Conservation (phyloP, 805 yeast genomes). For the Candida golubevii region DNA sequence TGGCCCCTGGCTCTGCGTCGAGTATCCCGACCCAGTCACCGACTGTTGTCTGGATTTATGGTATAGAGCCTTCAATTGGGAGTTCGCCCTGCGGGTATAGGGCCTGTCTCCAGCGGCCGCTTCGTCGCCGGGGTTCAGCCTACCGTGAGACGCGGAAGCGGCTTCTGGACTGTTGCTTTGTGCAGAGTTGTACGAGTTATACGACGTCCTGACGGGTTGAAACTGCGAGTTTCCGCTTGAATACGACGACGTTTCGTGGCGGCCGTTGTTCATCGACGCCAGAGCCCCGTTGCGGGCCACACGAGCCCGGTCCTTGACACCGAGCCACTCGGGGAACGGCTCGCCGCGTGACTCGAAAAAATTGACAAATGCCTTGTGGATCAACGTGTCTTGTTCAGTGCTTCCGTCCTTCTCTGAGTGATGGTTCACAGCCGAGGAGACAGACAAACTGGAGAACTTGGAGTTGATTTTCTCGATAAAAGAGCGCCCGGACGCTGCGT, state of each 20-base stretch:
- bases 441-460: constrained; percentile 34
- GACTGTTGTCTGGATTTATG: constrained; percentile 37
- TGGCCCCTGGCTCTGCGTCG: constrained; percentile 11
- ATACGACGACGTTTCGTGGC: constrained; percentile 1
- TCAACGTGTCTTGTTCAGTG: constrained; percentile 35
- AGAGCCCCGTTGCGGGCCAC: not conserved
- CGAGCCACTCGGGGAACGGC: constrained; percentile 45
- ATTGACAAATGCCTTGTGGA: constrained; percentile 41
- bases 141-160: not conserved
- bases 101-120: constrained; percentile 12
- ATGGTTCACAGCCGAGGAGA: constrained; percentile 19
- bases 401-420: constrained; percentile 36
- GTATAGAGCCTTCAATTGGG: constrained; percentile 38
- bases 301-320: constrained; percentile 17
- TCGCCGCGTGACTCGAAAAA: constrained; percentile 29
- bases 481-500: constrained; percentile 21
- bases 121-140: constrained; percentile 4
- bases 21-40: constrained; percentile 31
- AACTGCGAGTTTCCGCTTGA: constrained; percentile 15
- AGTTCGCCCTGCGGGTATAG: constrained; percentile 31
- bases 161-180: not conserved
- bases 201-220: constrained; percentile 25
- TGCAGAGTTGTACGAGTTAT: constrained; percentile 12
- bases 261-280: not conserved
- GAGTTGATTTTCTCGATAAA: constrained; percentile 35